phyloP scores from a whole-genome alignment of 2,329 filamentous ascomycete genomes.

The Aspergillus sp. region DNA sequence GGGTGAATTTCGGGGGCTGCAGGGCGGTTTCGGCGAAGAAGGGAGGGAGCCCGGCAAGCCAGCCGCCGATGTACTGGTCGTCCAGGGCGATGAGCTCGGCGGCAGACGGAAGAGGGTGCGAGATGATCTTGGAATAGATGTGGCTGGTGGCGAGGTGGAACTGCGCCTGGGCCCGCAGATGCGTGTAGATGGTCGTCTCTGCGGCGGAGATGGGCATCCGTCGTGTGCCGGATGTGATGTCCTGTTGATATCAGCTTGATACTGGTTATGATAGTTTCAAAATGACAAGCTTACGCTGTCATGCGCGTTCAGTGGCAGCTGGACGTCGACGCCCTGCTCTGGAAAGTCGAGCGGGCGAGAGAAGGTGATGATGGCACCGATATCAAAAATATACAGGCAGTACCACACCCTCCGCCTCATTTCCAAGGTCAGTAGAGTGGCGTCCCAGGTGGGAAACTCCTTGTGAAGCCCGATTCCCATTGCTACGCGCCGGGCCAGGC shows the following conservation, averaged over 20 bases:
- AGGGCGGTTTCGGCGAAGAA: slow-evolving; percentile 28
- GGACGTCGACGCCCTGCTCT: slow-evolving; percentile 35
- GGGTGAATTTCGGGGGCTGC: slow-evolving; percentile 20
- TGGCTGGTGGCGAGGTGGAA: slow-evolving; percentile 31
- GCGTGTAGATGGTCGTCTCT: slow-evolving; percentile 34
- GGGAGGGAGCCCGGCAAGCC: slow-evolving; percentile 26
- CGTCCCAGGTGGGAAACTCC: slow-evolving; percentile 39
- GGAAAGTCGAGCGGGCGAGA: slow-evolving; percentile 44
- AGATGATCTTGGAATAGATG: slow-evolving; percentile 36
- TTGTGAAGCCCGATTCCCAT: slow-evolving; percentile 45
- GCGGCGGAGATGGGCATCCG: background rate
- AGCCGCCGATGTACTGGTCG: slow-evolving; percentile 28
- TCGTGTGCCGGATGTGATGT: background rate
- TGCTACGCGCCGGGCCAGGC: slow-evolving; percentile 41
- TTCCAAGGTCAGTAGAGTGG: slow-evolving; percentile 28
- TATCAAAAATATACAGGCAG: slow-evolving; percentile 37
- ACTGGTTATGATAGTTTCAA: no score
- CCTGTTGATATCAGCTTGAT: background rate
- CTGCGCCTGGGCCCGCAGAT: slow-evolving; percentile 28
- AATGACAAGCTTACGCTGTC: background rate
- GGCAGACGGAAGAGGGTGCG: slow-evolving; percentile 29
- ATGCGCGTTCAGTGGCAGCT: slow-evolving; percentile 36
- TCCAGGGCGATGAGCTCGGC: slow-evolving; percentile 27
- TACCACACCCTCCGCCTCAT: slow-evolving; percentile 31
- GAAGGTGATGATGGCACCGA: slow-evolving; percentile 45